Base-by-base conservation (phyloP, 2,329 filamentous ascomycete genomes). In the Fusarium udum region DNA sequence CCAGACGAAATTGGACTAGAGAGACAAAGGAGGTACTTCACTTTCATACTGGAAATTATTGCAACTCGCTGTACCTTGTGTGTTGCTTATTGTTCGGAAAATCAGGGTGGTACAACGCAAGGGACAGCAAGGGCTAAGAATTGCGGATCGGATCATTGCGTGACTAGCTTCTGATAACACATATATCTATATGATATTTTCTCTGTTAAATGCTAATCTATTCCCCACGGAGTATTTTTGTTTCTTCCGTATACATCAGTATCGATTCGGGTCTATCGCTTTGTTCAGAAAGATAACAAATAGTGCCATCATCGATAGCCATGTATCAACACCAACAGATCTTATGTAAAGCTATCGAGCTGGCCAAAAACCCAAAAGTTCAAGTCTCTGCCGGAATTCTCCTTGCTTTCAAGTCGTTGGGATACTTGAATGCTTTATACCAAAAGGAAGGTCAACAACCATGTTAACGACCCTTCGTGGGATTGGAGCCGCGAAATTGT, bases 221-320 rank as follows among this genome's bases (percentile, higher is more conserved):
- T n/a, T n/a, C n/a, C n/a, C n/a, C n/a, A n/a, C n/a, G n/a, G n/a
- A 0, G 8, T 11, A 10, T 4, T 11, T 46, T 3, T 3, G 11
- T 14, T 20, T 26, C 12, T 46, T 15, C 18, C 0, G 6, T 22
- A 14, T 26, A 22, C 0, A 22, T 28, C 8, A 28, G 15, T n/a
- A n/a, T n/a, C n/a, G n/a, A n/a, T n/a, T n/a, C n/a, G n/a, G n/a
- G n/a, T n/a, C n/a, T n/a, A n/a, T n/a, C n/a, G n/a, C n/a, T n/a
- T n/a, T n/a, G n/a, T n/a, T n/a, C n/a, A 28, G 24, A 4, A 46
- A 28, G 12, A 15, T 15, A 22, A 0, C 13, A 0, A 26, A 8
- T 7, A 20, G 18, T 20, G 8, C 1, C 4, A 8, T 9, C 13
- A 26, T 22, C 14, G 5, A 6, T 7, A 15, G 18, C 8, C 1